Conservation (phyloP, 495 filamentous ascomycete species). For the Penicillium parvum region DNA sequence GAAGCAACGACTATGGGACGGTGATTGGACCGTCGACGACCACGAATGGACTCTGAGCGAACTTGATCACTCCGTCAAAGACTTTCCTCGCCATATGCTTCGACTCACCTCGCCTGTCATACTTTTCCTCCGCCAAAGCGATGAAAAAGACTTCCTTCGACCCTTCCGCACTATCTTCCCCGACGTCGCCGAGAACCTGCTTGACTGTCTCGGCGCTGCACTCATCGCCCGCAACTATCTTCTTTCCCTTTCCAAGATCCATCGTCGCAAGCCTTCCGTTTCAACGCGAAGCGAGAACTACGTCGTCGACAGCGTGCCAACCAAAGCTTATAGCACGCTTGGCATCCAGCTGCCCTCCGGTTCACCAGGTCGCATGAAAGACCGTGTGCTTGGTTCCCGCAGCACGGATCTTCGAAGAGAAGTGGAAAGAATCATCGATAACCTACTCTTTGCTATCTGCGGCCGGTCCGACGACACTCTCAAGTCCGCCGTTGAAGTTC, state of each 20-base stretch:
- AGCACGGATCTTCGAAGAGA: conserved; percentile 30
- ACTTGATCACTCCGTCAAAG: conserved; percentile 40
- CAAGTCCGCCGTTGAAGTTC: conserved; percentile 39
- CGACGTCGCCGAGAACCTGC: conserved; percentile 47
- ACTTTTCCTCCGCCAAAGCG: conserved; percentile 35
- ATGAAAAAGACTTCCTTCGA: conserved; percentile 34
- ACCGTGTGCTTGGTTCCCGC: conserved; percentile 30
- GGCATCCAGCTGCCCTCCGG: conserved; percentile 31
- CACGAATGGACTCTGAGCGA: conserved; percentile 46
- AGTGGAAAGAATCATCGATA: conserved; percentile 41
- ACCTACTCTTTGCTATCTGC: conserved; percentile 37
- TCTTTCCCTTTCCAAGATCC: conserved; percentile 29
- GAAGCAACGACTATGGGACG: conserved; percentile 33
- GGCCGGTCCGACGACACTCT: conserved; percentile 35
- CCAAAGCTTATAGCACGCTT: conserved; percentile 34
- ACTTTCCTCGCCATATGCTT: conserved; percentile 42
- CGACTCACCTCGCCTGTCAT: conserved; percentile 45
- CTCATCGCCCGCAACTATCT: conserved; percentile 61
- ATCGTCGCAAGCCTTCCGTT: conserved; percentile 23
- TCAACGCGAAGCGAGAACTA: conserved; percentile 19
- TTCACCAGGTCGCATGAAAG: conserved; percentile 27
- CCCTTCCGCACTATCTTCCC: conserved; percentile 58
- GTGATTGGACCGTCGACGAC: conserved; percentile 43
- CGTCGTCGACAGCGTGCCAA: conserved; percentile 31
- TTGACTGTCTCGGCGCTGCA: conserved; percentile 61